Evolutionary conservation across 2,329 filamentous ascomycete species (phyloP), one percentile per base, ranked within the genome.

Genomic region (Phyllosticta paracitricarpa): DNA sequence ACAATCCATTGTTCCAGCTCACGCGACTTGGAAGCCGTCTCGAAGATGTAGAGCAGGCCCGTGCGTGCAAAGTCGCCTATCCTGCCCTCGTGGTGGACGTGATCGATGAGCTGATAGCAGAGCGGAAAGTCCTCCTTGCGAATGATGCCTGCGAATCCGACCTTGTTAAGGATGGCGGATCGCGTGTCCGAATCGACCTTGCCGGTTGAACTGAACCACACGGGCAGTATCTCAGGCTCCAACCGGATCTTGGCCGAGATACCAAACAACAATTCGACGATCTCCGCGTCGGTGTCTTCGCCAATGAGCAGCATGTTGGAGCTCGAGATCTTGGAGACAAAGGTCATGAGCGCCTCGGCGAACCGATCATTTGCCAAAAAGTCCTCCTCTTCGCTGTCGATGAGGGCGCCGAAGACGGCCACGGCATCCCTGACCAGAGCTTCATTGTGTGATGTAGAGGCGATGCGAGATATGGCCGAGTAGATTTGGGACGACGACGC

Each of bases 61-160:
- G 94, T 99, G 62, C 94, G 82, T 2, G 94, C 93, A 78, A 99
- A 99, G 74, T 99, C 94, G 12, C 94, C 94, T 19, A 95, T 89
- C 61, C 93, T 87, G 52, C 94, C 94, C 71, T 97, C 93, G 66
- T 96, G 89, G 70, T 99, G 93, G 59, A 99, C 95, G 71, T 96
- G 96, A 72, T 99, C 92, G 71, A 99, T 89, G 66, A 99, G 79
- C 51, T 97, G 83, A 72, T 97, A 97, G 76, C 97, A 97, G 1
- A 99, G 77, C 0, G 94, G 94, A 66, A 99, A 99, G 70, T 97
- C 93, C 66, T 91, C 89, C 72, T 91, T 81, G 70, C 95, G 89
- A 5, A 89, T 94, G 57, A 88, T 84, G 2, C 91, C 92, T 0
- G 89, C 89, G 72, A 96, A 96, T 65, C 84, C 85, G 58, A 88